These are phyloP conservation scores for Geotrichum ghanense DNA, from an alignment of 805 yeast species.

Conservation along the genomic window DNA sequence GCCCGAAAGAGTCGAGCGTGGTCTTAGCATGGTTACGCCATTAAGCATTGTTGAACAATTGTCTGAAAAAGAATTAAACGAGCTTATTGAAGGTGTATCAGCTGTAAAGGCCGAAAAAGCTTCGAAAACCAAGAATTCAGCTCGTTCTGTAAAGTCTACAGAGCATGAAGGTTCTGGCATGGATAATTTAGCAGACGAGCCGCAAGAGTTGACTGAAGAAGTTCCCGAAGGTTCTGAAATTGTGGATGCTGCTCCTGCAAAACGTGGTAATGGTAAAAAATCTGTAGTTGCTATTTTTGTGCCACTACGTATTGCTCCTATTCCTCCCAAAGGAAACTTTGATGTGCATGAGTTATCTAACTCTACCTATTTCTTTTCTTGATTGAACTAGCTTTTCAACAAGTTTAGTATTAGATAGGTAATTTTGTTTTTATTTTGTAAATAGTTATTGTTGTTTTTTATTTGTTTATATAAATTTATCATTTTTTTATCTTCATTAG, in stretches of 20 bases:
- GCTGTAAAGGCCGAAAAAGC: constrained; percentile 14
- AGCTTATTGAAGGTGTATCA: constrained; percentile 22
- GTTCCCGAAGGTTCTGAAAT: constrained; percentile 15
- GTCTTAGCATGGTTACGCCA: constrained; percentile 54
- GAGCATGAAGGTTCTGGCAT: constrained; percentile 25
- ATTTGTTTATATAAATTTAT: no score
- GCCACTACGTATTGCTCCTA: constrained; percentile 58
- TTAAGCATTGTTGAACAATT: constrained; percentile 36
- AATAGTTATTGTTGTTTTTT: no score
- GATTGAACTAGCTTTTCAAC: no score
- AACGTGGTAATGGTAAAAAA: constrained; percentile 1
- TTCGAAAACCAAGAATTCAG: constrained; percentile 4
- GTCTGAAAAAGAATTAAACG: constrained; percentile 19
- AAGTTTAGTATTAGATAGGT: no score
- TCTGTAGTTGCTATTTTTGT: constrained; percentile 37
- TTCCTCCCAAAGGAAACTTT: constrained; percentile 74
- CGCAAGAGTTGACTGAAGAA: constrained; percentile 20
- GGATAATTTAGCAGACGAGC: constrained; percentile 15
- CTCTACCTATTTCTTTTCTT: constrained; percentile 69
- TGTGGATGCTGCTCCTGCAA: constrained; percentile 2
- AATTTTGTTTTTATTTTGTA: no score
- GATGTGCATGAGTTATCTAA: constrained; percentile 63
- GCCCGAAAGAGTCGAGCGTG: constrained; percentile 34
- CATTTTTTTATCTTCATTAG: no score
- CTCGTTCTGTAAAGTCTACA: constrained; percentile 15